These are phyloP conservation scores for Thymus mandschuricus DNA, from an alignment of 257 asterid genomes.

Conservation along the genomic window DNA sequence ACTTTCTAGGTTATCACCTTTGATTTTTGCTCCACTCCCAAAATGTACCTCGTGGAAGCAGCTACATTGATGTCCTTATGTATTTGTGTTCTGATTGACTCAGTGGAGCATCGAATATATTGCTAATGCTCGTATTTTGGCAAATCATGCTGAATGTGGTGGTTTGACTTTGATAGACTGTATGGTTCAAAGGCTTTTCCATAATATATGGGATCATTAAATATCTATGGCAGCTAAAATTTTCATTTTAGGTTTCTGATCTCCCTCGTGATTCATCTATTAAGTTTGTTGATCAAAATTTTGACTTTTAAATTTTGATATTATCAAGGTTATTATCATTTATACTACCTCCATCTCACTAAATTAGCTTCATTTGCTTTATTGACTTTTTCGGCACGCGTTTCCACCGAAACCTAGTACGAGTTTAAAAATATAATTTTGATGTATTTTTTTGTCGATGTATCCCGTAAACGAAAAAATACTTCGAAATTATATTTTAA, in stretches of 20 bases:
- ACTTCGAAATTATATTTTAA: too few species aligned
- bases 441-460: too few species aligned
- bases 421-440: too few species aligned
- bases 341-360: too few species aligned
- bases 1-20: conserved; percentile 58
- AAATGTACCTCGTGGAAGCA: conserved; percentile 13
- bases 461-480: too few species aligned
- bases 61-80: conserved; percentile 18
- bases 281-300: too few species aligned
- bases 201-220: background rate
- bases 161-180: background rate
- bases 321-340: too few species aligned
- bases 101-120: conserved; percentile 5
- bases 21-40: background rate
- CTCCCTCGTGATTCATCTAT: background rate
- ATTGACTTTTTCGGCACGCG: too few species aligned
- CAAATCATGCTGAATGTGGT: background rate
- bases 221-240: background rate
- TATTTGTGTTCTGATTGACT: conserved; percentile 21
- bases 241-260: background rate
- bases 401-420: too few species aligned
- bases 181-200: background rate
- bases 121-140: conserved; percentile 10
- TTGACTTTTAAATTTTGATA: too few species aligned
- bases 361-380: too few species aligned